phyloP scores from a whole-genome alignment of 441 rosid species.

The Omphalea diandra region DNA sequence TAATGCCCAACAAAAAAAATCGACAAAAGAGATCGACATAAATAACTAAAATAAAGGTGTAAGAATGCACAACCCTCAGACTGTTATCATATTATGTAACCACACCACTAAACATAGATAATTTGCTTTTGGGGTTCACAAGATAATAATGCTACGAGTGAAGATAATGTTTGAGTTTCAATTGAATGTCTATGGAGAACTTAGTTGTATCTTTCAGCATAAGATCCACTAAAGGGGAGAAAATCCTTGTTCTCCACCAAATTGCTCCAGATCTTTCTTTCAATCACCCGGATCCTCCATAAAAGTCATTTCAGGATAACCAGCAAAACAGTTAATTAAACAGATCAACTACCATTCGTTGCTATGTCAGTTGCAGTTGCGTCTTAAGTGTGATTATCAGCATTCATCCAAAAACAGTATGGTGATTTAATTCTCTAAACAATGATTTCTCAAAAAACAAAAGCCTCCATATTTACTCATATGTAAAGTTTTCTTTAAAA shows the following conservation, averaged over 20 bases:
- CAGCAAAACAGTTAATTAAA: not conserved
- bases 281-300: not conserved
- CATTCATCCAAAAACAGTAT: not conserved
- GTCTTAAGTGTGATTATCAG: not conserved
- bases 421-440: too few species aligned
- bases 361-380: not conserved
- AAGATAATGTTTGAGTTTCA: not conserved
- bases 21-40: too few species aligned
- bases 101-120: not conserved
- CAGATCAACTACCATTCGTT: not conserved
- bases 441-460: too few species aligned
- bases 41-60: too few species aligned
- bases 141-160: not conserved
- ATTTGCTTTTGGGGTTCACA: not conserved
- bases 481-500: not conserved
- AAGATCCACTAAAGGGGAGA: not conserved
- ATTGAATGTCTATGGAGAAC: not conserved
- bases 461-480: not conserved
- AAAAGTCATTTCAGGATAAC: not conserved
- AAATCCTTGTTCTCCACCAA: not conserved
- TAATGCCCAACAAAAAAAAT: not conserved
- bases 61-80: not conserved
- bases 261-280: not conserved
- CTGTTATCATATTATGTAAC: not conserved
- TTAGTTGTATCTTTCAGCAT: not conserved